phyloP scores from a whole-genome alignment of 805 yeast species.

The Cyberlindnera petersonii region DNA sequence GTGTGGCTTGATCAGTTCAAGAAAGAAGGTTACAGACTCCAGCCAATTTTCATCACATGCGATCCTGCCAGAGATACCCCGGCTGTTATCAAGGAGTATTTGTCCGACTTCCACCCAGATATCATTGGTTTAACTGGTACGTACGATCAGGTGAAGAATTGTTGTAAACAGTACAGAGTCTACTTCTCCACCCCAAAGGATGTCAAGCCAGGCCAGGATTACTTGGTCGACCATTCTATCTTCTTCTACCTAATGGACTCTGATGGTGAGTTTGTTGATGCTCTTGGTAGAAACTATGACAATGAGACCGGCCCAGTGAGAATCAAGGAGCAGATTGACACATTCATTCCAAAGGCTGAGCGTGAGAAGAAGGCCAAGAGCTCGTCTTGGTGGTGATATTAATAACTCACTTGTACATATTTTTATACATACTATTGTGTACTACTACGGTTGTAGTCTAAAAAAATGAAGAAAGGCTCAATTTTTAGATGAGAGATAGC shows the following conservation, averaged over 20 bases:
- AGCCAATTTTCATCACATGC: constrained; percentile 91
- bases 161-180: constrained; percentile 88
- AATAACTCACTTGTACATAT: not conserved
- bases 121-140: constrained; percentile 90
- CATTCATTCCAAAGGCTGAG: constrained; percentile 68
- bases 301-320: constrained; percentile 74
- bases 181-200: constrained; percentile 96
- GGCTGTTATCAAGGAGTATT: constrained; percentile 74
- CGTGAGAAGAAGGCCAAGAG: constrained; percentile 58
- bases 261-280: constrained; percentile 95
- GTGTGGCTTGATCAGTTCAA: constrained; percentile 58
- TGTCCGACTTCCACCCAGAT: constrained; percentile 84
- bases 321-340: constrained; percentile 69
- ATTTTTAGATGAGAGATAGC: not conserved
- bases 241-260: constrained; percentile 97
- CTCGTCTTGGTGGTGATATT: constrained; percentile 38
- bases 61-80: constrained; percentile 96
- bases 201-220: constrained; percentile 93
- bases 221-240: constrained; percentile 94
- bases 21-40: constrained; percentile 54
- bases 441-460: no score
- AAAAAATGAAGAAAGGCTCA: not conserved
- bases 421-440: not conserved
- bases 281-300: constrained; percentile 85
- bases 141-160: constrained; percentile 76